Conservation (phyloP, 768 basidiomycete genomes). For the Auriscalpium orientale region DNA sequence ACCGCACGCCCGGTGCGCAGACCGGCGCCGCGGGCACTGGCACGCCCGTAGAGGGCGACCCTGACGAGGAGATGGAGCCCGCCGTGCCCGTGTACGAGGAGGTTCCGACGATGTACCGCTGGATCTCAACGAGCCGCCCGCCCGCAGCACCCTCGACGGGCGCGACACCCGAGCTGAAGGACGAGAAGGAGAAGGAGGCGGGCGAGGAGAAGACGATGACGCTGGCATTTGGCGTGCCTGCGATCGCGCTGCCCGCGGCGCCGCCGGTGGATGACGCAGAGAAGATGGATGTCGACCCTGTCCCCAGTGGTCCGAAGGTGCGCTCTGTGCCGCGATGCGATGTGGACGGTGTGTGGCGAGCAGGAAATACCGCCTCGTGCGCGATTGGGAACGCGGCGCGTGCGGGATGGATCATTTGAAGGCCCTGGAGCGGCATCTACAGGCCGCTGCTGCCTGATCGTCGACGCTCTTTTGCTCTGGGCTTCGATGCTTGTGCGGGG, state of each 20-base stretch:
- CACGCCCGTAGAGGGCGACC: constrained; percentile 29
- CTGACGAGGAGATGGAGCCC: constrained; percentile 33
- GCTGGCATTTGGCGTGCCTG: constrained; percentile 50
- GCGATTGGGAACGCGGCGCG: constrained; percentile 54
- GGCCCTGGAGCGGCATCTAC: constrained; percentile 32
- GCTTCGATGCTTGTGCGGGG: too few species aligned
- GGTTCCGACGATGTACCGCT: constrained; percentile 58
- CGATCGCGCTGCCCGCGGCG: constrained; percentile 17
- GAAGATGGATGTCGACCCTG: constrained; percentile 16
- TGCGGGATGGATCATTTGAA: constrained; percentile 66
- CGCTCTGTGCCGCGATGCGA: constrained; percentile 34
- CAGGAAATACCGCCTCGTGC: constrained; percentile 61
- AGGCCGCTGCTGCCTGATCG: not conserved
- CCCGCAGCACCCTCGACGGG: not conserved
- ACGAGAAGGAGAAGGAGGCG: too few species aligned
- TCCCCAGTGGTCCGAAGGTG: constrained; percentile 1
- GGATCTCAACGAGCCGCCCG: constrained; percentile 52
- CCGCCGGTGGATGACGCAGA: constrained; percentile 4
- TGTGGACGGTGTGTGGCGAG: constrained; percentile 46
- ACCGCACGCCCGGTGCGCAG: constrained; percentile 28
- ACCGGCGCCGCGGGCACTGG: constrained; percentile 24
- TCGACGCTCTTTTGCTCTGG: not conserved
- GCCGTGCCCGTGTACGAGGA: constrained; percentile 13
- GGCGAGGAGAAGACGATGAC: constrained; percentile 37
- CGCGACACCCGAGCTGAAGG: constrained; percentile 3